Conservation (phyloP, 2,329 filamentous ascomycete genomes). For the Pseudocercospora vitis region DNA sequence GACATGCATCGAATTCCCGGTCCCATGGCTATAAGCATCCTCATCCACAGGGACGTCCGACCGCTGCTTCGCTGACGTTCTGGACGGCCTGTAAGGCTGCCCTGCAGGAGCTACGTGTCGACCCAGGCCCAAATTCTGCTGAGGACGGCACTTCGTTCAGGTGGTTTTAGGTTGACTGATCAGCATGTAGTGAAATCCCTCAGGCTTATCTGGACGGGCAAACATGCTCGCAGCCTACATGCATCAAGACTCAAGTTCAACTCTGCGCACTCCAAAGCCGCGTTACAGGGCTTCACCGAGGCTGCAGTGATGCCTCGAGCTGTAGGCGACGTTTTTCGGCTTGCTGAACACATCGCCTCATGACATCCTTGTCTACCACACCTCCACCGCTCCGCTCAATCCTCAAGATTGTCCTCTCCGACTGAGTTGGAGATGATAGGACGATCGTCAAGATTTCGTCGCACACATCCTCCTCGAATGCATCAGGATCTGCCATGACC, state of each 20-base stretch:
- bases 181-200: no score
- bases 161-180: no score
- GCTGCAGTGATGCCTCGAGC: conserved; percentile 39
- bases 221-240: no score
- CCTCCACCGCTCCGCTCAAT: conserved; percentile 84
- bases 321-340: conserved; percentile 66
- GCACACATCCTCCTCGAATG: conserved; percentile 82
- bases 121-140: no score
- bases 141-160: no score
- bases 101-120: no score
- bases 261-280: no score
- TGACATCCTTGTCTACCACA: conserved; percentile 62
- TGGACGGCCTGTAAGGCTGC: no score
- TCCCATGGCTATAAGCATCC: no score
- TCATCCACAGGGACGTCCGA: no score
- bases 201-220: no score
- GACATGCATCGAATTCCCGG: neutral
- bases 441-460: conserved; percentile 80
- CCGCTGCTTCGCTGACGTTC: conserved; percentile 1
- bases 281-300: conserved; percentile 1
- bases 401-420: conserved; percentile 60
- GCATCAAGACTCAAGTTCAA: neutral
- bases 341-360: conserved; percentile 60
- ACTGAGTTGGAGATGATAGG: conserved; percentile 55
- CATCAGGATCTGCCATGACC: conserved; percentile 85